These are phyloP conservation scores for Colletotrichum sp. DNA, from an alignment of 2,329 filamentous ascomycete genomes.

Conservation along the genomic window DNA sequence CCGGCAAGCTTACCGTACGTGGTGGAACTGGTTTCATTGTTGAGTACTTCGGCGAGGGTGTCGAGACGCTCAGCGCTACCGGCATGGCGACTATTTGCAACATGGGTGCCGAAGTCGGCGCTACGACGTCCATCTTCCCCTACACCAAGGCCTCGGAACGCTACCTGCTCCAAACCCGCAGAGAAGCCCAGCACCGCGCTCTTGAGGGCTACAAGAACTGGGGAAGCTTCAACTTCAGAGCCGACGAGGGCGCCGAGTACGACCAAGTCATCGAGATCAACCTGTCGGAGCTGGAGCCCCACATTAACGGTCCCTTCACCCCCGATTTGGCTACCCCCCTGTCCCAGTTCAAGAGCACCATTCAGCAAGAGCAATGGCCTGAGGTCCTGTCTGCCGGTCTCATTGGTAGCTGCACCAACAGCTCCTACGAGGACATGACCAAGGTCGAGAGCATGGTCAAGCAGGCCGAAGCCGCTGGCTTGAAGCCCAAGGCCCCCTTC, in stretches of 20 bases:
- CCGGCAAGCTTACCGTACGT: conserved; percentile 87
- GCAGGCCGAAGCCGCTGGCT: conserved; percentile 86
- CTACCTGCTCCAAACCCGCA: conserved; percentile 86
- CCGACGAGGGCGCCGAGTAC: conserved; percentile 84
- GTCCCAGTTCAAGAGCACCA: conserved; percentile 85
- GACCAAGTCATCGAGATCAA: conserved; percentile 92
- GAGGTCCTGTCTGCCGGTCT: conserved; percentile 89
- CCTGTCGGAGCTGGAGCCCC: conserved; percentile 87
- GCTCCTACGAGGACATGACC: conserved; percentile 98
- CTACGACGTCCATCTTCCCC: conserved; percentile 95
- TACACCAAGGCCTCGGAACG: conserved; percentile 84
- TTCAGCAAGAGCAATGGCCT: conserved; percentile 88
- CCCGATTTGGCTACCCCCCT: conserved; percentile 93
- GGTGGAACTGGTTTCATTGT: conserved; percentile 95
- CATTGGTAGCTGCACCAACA: conserved; percentile 98
- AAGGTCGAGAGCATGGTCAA: conserved; percentile 91
- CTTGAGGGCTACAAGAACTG: conserved; percentile 21
- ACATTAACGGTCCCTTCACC: conserved; percentile 97
- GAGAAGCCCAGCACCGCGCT: conserved; percentile 44
- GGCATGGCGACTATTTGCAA: conserved; percentile 93
- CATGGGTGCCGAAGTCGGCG: conserved; percentile 90
- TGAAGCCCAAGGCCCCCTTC: conserved; percentile 89
- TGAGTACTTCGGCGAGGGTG: conserved; percentile 91
- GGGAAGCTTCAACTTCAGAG: conserved; percentile 55
- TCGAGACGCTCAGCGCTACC: conserved; percentile 87